Evolutionary conservation across 208 protist species (phyloP).

Genomic region (Leishmania lainsoni): DNA sequence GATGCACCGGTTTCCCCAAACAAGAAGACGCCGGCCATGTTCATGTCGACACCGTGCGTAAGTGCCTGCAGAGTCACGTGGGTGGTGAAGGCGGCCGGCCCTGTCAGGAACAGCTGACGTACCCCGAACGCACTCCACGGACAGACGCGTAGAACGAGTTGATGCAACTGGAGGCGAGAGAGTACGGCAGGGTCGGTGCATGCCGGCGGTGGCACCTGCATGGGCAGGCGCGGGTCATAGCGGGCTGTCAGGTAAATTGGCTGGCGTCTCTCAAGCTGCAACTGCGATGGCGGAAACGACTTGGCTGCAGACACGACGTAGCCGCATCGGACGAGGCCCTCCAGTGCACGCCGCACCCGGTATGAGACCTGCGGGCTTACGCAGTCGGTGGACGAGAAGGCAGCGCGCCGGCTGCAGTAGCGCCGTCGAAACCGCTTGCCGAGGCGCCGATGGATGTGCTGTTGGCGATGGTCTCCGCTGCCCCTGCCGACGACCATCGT

Average conservation of each 20-base stretch:
- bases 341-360: slow-evolving; percentile 48
- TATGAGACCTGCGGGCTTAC: slow-evolving; percentile 22
- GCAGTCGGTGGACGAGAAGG: slow-evolving; percentile 25
- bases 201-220: slow-evolving; percentile 19
- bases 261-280: neutral
- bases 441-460: neutral
- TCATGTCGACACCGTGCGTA: slow-evolving; percentile 47
- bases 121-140: slow-evolving; percentile 38
- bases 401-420: slow-evolving; percentile 6
- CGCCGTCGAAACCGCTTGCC: neutral
- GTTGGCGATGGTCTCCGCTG: neutral
- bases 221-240: slow-evolving; percentile 33
- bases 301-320: slow-evolving; percentile 35
- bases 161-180: slow-evolving; percentile 42
- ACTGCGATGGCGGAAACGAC: slow-evolving; percentile 7
- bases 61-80: slow-evolving; percentile 60
- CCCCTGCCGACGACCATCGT: neutral
- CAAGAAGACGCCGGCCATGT: slow-evolving; percentile 54
- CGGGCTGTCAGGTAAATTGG: slow-evolving; percentile 28
- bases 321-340: slow-evolving; percentile 37
- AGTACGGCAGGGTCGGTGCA: slow-evolving; percentile 22
- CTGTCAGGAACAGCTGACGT: slow-evolving; percentile 63
- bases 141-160: slow-evolving; percentile 36
- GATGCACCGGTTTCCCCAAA: neutral
- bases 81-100: slow-evolving; percentile 56